Evolutionary conservation across 2,329 filamentous ascomycete species (phyloP), one percentile per base, ranked within the genome.

Genomic region (Coniosporium tulheliwenetii): DNA sequence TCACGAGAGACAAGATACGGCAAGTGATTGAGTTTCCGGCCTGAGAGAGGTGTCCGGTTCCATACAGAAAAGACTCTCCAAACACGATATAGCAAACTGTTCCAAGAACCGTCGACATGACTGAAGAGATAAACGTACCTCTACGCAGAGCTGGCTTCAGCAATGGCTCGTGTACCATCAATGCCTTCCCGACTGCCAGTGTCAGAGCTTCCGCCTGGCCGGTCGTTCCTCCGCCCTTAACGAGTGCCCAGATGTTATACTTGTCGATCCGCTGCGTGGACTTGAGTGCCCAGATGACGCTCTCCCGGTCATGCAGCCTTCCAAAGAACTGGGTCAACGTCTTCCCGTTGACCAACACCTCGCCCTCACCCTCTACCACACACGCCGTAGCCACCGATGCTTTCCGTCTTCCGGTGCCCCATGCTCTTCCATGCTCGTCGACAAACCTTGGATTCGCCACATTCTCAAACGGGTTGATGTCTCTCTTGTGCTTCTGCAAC

Each of bases 141-240:
- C 78, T 78, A 65, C 89, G 75, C 54, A 98, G 66, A 40, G 81
- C 75, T 30, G 84, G 79, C 69, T 95, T 98, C 61, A 98, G 69
- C 36, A 76, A 82, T 40, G 93, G 91, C 66, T 98, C 91, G 58
- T 98, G 91, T 47, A 84, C 79, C 59, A 93, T 59, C 58, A 98
- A 66, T 15, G 84, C 89, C 62, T 89, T 91, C 42, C 83, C 82
- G 56, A 96, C 73, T 14, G 85, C 91, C 63, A 98, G 63, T 35
- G 89, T 93, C 53, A 96, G 74, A 30, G 91, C 87, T 63, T 98
- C 91, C 7, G 91, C 89, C 63, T 98, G 93, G 2, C 91, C 91
- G 39, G 91, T 98, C 38, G 83, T 81, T 51, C 91, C 91, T 49
- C 91, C 91, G 42, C 91, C 91, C 44, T 74, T 71, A 2, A 86